phyloP scores from a whole-genome alignment of 148 eudicot genomes.

The Diospyros lotus region DNA sequence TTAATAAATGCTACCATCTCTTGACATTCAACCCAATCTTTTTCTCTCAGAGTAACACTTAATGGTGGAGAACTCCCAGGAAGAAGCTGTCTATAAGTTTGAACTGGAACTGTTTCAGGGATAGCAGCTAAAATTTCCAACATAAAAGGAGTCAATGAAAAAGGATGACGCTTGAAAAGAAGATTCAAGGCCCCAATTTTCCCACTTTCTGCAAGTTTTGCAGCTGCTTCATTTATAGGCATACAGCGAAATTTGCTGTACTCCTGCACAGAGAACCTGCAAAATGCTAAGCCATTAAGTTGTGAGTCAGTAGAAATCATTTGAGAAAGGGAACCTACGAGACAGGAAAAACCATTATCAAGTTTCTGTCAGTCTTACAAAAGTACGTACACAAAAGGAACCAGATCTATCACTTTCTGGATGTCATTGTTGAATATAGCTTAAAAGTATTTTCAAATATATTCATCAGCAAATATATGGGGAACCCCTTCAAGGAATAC shows the following conservation, averaged over 20 bases:
- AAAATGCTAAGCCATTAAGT: constrained; percentile 46
- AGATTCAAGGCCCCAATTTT: constrained; percentile 95
- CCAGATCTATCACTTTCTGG: neutral
- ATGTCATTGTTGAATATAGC: neutral
- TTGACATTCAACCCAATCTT: constrained; percentile 97
- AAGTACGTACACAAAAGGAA: neutral
- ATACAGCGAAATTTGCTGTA: constrained; percentile 68
- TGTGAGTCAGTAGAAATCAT: constrained; percentile 37
- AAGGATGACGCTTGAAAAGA: constrained; percentile 91
- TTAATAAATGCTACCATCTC: constrained; percentile 49
- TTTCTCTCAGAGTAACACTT: constrained; percentile 58
- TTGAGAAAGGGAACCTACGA: neutral
- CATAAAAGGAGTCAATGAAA: constrained; percentile 62
- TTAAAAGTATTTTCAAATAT: neutral
- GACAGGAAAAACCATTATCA: neutral
- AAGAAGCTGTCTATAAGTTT: constrained; percentile 90
- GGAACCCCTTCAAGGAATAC: neutral
- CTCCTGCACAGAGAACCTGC: constrained; percentile 88
- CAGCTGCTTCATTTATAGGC: constrained; percentile 72
- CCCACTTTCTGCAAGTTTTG: constrained; percentile 84
- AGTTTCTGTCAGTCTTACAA: neutral
- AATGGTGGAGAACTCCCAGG: constrained; percentile 80
- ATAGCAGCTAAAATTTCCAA: constrained; percentile 81
- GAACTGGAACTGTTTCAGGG: constrained; percentile 91
- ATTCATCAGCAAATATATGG: neutral